Evolutionary conservation across 148 eudicot species (phyloP), one percentile per base, ranked within the genome.

Genomic region (Suaeda aralocaspica): DNA sequence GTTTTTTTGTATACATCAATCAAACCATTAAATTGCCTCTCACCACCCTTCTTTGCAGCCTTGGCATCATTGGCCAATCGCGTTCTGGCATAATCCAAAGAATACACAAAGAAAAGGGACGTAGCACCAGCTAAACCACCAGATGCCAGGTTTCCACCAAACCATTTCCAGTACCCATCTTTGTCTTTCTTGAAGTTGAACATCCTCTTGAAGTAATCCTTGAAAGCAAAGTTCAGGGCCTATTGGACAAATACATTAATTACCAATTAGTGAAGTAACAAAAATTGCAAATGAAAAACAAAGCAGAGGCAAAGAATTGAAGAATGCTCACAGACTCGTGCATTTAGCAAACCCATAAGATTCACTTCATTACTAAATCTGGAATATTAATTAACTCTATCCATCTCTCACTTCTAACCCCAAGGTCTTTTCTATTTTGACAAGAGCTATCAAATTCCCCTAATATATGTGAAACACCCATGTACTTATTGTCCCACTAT

Each of bases 121-220:
- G 91, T 79, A 53, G 94, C 94, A 78, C 97, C 94, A 75, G 97
- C 97, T 67, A 85, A 84, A 52, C 84, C 97, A 74, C 97, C 97
- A 31, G 94, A 91, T 22, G 93, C 93, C 82, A 91, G 80, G 79
- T 88, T 91, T 34, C 90, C 92, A 1, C 83, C 92, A 86, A 90
- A 90, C 96, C 96, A 87, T 70, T 85, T 85, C 96, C 91, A 90
- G 90, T 90, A 90, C 33, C 96, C 93, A 77, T 88, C 96, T 65
- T 29, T 83, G 71, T 91, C 93, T 67, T 86, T 88, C 78, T 84
- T 91, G 82, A 84, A 86, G 77, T 88, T 85, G 71, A 91, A 88
- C 59, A 91, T 72, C 67, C 85, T 82, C 85, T 88, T 91, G 76
- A 88, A 88, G 76, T 86, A 85, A 69, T 91, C 94, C 78, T 88